Evolutionary conservation across 1,139 yeast genomes (phyloP).

Genomic region (Nakaseomyces bracarensis): DNA sequence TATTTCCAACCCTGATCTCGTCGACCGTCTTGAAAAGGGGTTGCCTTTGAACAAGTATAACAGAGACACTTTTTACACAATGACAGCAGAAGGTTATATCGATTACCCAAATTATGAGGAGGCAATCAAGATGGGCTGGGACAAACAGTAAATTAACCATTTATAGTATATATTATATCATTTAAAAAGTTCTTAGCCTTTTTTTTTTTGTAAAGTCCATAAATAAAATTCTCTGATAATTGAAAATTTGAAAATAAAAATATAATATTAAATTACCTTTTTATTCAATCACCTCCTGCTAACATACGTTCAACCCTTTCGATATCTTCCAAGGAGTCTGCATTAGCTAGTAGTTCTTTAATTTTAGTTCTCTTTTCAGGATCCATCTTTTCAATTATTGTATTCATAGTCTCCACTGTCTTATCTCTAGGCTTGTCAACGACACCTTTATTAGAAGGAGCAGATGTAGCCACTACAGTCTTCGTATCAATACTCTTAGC

Average conservation of each 20-base stretch:
- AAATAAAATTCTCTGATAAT: too few species aligned
- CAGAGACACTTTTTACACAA: constrained; percentile 33
- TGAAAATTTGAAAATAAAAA: background rate
- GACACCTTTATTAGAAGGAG: background rate
- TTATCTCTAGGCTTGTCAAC: constrained; percentile 20
- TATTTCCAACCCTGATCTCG: constrained; percentile 45
- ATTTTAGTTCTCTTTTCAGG: constrained; percentile 44
- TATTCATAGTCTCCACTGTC: constrained; percentile 28
- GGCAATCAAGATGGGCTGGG: constrained; percentile 6
- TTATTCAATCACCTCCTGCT: constrained; percentile 20
- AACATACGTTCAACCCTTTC: constrained; percentile 51
- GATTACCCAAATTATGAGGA: constrained; percentile 24
- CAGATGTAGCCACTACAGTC: background rate
- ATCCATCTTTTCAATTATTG: constrained; percentile 40
- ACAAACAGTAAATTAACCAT: constrained; percentile 1
- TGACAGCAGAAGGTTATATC: constrained; percentile 32
- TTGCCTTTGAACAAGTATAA: constrained; percentile 16
- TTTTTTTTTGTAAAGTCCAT: background rate
- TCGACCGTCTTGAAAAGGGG: constrained; percentile 35
- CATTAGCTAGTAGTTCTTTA: constrained; percentile 47
- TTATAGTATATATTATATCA: background rate
- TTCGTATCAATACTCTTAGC: background rate
- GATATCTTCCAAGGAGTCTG: constrained; percentile 66
- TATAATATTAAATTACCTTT: background rate
- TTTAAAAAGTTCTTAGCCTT: background rate